These are phyloP conservation scores for Botrytis paeoniae DNA, from an alignment of 2,329 filamentous ascomycete species.

Conservation along the genomic window DNA sequence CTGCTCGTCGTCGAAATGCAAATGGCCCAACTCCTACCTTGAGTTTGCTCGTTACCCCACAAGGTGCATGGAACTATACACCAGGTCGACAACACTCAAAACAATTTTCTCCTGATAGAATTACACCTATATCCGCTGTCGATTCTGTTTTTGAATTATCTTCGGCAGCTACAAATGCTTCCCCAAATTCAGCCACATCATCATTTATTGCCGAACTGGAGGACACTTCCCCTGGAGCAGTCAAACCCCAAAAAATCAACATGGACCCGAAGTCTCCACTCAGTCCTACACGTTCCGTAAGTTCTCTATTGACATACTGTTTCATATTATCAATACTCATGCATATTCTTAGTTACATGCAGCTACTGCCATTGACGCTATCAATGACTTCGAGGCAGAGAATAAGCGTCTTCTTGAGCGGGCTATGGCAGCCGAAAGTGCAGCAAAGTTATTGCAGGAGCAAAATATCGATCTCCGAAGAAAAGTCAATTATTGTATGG, in stretches of 20 bases:
- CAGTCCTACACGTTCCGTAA: constrained; percentile 17
- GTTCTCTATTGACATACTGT: neutral
- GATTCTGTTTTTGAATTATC: constrained; percentile 33
- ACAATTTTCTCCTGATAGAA: constrained; percentile 25
- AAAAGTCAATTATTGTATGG: constrained; percentile 26
- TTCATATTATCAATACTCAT: neutral
- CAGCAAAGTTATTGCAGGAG: constrained; percentile 28
- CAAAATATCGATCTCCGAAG: constrained; percentile 29
- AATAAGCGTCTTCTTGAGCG: constrained; percentile 19
- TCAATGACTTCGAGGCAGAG: constrained; percentile 19
- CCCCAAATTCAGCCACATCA: constrained; percentile 25
- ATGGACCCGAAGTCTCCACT: constrained; percentile 7
- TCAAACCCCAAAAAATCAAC: neutral
- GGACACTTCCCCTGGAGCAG: constrained; percentile 29
- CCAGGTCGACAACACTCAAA: constrained; percentile 23
- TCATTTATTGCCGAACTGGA: constrained; percentile 32
- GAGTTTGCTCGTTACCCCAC: constrained; percentile 24
- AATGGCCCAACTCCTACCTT: constrained; percentile 16
- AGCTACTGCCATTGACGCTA: constrained; percentile 15
- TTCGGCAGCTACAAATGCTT: constrained; percentile 18
- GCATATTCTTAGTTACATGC: constrained; percentile 4
- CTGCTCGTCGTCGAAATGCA: constrained; percentile 6
- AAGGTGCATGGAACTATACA: constrained; percentile 26
- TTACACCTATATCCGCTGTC: constrained; percentile 28
- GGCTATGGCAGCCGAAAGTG: constrained; percentile 30